Percentiles rank a stretch among this genome's conserved stretches.
These are phyloP conservation scores for Globisporangium splendens DNA, from an alignment of 352 stramenopile species.

Conservation along the genomic window DNA sequence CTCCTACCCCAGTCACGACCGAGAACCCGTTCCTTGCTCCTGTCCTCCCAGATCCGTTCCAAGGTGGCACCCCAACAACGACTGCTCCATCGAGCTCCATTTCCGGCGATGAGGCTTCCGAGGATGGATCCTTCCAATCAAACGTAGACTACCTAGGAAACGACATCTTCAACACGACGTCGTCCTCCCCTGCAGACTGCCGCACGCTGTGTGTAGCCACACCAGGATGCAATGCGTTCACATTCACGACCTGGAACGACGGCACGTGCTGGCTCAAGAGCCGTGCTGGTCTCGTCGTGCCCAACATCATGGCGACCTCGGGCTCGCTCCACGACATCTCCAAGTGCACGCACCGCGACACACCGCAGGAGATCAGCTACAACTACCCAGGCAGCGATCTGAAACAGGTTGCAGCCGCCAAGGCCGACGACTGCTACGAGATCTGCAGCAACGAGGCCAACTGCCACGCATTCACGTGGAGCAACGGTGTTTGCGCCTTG, in stretches of 20 bases:
- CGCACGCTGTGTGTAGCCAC: constrained; percentile 22
- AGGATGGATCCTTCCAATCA: constrained; percentile 14
- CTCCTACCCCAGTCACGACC: not conserved
- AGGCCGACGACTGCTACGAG: constrained; percentile 19
- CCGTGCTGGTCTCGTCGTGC: constrained; percentile 21
- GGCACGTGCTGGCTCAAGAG: constrained; percentile 31
- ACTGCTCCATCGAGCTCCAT: constrained; percentile 5
- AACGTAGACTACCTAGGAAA: constrained; percentile 34
- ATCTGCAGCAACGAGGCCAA: constrained; percentile 9
- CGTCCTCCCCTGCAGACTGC: constrained; percentile 18
- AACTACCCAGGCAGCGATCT: constrained; percentile 30
- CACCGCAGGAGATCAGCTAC: constrained; percentile 20
- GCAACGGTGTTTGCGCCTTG: constrained; percentile 21
- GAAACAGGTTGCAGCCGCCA: constrained; percentile 3
- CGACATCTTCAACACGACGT: constrained; percentile 21
- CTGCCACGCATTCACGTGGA: constrained; percentile 30
- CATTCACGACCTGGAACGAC: constrained; percentile 21
- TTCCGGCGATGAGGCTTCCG: no score
- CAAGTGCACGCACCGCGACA: constrained; percentile 23
- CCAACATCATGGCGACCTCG: constrained; percentile 15
- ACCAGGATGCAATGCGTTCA: constrained; percentile 30
- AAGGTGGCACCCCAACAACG: constrained; percentile 3
- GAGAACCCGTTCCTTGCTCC: constrained; percentile 5
- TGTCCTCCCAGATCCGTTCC: not conserved
- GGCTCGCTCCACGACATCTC: constrained; percentile 25